A percentile compares a stretch with the other conserved stretches of the same genome.
Evolutionary conservation across 208 protist species (phyloP).

Genomic region (Naegleria fowleri): DNA sequence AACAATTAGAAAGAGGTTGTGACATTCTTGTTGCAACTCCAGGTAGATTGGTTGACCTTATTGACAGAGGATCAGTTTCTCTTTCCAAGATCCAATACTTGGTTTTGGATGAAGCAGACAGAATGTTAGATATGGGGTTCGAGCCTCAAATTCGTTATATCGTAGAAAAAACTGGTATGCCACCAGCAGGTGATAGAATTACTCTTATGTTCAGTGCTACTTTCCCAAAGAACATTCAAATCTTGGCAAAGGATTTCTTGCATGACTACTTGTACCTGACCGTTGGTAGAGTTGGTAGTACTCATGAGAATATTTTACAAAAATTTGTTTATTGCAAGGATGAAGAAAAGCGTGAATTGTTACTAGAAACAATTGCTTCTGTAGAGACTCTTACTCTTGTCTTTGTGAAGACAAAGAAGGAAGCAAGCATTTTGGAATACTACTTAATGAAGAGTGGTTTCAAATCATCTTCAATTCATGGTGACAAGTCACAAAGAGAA

Average conservation of each 20-base stretch:
- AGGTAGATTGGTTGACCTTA: slow-evolving; percentile 73
- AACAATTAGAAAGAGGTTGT: slow-evolving; percentile 87
- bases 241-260: slow-evolving; percentile 73
- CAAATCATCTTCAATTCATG: slow-evolving; percentile 78
- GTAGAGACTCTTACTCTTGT: slow-evolving; percentile 67
- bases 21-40: slow-evolving; percentile 86
- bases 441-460: slow-evolving; percentile 69
- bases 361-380: slow-evolving; percentile 63
- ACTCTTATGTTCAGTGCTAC: slow-evolving; percentile 89
- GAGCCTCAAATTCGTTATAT: slow-evolving; percentile 80
- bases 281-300: slow-evolving; percentile 74
- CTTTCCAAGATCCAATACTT: slow-evolving; percentile 71
- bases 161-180: slow-evolving; percentile 60
- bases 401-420: slow-evolving; percentile 98
- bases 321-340: slow-evolving; percentile 62
- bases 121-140: slow-evolving; percentile 91
- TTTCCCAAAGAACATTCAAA: slow-evolving; percentile 79
- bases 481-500: slow-evolving; percentile 72
- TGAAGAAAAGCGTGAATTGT: slow-evolving; percentile 61
- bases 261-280: slow-evolving; percentile 68
- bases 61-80: slow-evolving; percentile 76
- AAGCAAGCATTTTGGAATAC: slow-evolving; percentile 86
- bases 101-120: slow-evolving; percentile 75
- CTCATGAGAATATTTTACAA: slow-evolving; percentile 66
- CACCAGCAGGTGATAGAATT: slow-evolving; percentile 47